Conservation (phyloP, 1,139 yeast species). For the Casaregolazyma suthepensis region DNA sequence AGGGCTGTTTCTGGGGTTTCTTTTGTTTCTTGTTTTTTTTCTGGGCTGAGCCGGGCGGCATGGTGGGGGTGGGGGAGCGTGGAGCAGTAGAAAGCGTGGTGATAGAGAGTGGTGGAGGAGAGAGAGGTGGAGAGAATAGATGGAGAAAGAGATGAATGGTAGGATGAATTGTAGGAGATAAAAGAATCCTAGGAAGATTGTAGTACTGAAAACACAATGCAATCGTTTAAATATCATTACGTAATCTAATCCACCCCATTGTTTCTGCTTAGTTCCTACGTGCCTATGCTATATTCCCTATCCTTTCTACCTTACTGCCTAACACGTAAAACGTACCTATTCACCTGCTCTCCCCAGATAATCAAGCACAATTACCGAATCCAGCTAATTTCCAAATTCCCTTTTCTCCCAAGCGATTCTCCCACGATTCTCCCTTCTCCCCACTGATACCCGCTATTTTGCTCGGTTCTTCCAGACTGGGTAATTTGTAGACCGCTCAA, state of each 20-base stretch:
- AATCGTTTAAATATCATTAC: no score
- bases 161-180: no score
- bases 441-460: background rate
- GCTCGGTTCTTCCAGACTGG: background rate
- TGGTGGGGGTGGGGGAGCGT: background rate
- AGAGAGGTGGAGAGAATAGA: background rate
- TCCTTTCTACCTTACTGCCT: no score
- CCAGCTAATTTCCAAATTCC: background rate
- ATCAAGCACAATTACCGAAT: background rate
- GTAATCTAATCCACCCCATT: no score
- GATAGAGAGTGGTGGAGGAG: background rate
- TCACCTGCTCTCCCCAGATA: background rate
- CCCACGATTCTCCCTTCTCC: background rate
- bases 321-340: no score
- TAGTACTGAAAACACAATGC: no score
- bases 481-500: background rate
- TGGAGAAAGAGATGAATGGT: no score
- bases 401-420: background rate
- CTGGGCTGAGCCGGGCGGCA: background rate
- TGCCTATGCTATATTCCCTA: no score
- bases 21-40: background rate
- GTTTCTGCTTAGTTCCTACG: no score
- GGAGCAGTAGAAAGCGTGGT: background rate
- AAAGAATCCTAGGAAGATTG: no score
- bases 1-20: background rate